Evolutionary conservation across 257 asterid species (phyloP).

Genomic region (Solanum pennellii): DNA sequence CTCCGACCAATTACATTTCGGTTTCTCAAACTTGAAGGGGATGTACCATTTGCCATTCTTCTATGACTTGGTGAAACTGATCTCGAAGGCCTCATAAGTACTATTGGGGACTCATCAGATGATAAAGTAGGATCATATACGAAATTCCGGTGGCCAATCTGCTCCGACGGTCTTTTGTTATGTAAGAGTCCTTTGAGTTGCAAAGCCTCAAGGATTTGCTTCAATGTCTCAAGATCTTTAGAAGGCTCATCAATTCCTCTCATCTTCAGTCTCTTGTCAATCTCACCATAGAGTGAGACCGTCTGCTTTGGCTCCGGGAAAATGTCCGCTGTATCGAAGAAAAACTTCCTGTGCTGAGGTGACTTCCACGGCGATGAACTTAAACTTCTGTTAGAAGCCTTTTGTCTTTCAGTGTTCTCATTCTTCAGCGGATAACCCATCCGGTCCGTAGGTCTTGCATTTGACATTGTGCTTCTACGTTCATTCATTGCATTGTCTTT

Average conservation of each 20-base stretch:
- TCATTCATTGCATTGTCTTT: background rate
- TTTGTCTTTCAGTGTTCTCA: constrained; percentile 17
- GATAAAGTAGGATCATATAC: constrained; percentile 24
- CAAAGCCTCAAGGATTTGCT: constrained; percentile 86
- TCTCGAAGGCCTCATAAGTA: constrained; percentile 44
- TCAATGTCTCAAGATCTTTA: constrained; percentile 71
- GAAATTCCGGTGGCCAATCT: constrained; percentile 27
- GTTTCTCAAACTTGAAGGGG: constrained; percentile 16
- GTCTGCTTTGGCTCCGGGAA: constrained; percentile 71
- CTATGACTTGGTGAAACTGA: constrained; percentile 24
- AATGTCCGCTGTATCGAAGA: constrained; percentile 61
- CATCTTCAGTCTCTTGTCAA: constrained; percentile 52
- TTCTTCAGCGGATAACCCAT: constrained; percentile 16
- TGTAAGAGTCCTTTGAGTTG: constrained; percentile 90
- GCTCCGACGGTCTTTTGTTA: constrained; percentile 35
- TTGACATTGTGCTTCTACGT: background rate
- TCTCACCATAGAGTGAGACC: constrained; percentile 43
- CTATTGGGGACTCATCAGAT: constrained; percentile 51
- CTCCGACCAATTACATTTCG: constrained; percentile 30
- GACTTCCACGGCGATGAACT: constrained; percentile 34
- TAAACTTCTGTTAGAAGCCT: constrained; percentile 24
- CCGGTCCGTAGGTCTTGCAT: constrained; percentile 13
- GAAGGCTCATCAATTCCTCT: constrained; percentile 75
- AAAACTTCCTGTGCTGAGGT: constrained; percentile 50
- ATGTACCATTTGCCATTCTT: constrained; percentile 20